Evolutionary conservation across 1,284 basidiomycete genomes (phyloP).

Genomic region (Neonothopanus nambi): DNA sequence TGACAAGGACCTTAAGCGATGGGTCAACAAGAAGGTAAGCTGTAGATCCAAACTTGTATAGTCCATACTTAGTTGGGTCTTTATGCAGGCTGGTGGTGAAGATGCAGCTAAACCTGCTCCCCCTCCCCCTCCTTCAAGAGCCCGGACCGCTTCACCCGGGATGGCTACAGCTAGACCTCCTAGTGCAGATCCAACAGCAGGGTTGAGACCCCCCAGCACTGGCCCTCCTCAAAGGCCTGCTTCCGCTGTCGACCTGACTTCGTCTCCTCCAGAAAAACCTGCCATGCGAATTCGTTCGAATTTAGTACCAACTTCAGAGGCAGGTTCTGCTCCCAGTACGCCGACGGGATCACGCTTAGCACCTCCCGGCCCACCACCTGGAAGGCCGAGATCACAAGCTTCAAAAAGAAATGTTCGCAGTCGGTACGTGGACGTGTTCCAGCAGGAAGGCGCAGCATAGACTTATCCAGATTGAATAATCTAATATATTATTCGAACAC

Average conservation of each 20-base stretch:
- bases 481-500: neutral
- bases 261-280: slow-evolving; percentile 47
- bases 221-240: slow-evolving; percentile 59
- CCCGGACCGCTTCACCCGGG: slow-evolving; percentile 81
- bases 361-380: slow-evolving; percentile 43
- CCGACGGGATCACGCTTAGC: slow-evolving; percentile 38
- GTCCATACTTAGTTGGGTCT: neutral
- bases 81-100: slow-evolving; percentile 46
- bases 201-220: slow-evolving; percentile 19
- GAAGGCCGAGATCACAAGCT: slow-evolving; percentile 61
- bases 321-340: slow-evolving; percentile 41
- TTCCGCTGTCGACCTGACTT: slow-evolving; percentile 57
- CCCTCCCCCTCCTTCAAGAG: slow-evolving; percentile 69
- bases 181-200: slow-evolving; percentile 24
- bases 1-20: slow-evolving; percentile 92
- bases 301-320: slow-evolving; percentile 53
- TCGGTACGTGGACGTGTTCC: slow-evolving; percentile 87
- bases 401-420: slow-evolving; percentile 75
- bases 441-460: slow-evolving; percentile 45
- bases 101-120: slow-evolving; percentile 50
- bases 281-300: slow-evolving; percentile 64
- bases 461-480: slow-evolving; percentile 3
- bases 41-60: slow-evolving; percentile 8
- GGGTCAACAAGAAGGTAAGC: slow-evolving; percentile 92
- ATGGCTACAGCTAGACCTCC: slow-evolving; percentile 37